Conservation (phyloP, 768 basidiomycete species). For the Dictyophora rubrovolvata region DNA sequence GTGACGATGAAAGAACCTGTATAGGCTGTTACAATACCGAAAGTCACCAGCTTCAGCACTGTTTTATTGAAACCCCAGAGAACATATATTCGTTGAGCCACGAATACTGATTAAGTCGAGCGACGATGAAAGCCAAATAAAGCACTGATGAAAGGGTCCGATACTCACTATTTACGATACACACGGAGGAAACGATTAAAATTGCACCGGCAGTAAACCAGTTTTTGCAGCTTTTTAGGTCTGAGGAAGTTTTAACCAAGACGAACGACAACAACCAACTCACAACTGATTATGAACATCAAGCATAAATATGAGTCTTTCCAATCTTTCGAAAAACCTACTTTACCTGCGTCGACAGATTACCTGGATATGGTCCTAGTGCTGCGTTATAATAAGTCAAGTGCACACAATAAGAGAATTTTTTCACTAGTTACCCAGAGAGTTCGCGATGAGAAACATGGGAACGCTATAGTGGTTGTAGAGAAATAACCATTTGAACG, state of each 20-base stretch:
- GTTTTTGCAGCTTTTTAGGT: background rate
- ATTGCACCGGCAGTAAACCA: background rate
- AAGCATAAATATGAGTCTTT: background rate
- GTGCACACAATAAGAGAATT: background rate
- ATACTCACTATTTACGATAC: background rate
- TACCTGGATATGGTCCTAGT: background rate
- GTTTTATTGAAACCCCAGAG: background rate
- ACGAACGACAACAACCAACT: too few species aligned
- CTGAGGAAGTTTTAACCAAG: too few species aligned
- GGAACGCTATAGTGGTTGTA: slow-evolving; percentile 30
- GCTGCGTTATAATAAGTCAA: background rate
- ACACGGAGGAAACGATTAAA: background rate
- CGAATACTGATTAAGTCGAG: background rate
- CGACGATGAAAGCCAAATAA: background rate
- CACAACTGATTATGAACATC: too few species aligned
- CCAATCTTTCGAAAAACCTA: background rate
- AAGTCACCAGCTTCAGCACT: background rate
- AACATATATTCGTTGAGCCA: background rate
- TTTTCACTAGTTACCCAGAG: slow-evolving; percentile 20
- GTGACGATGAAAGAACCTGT: background rate
- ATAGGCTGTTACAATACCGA: background rate
- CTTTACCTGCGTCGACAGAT: background rate
- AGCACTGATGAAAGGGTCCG: background rate
- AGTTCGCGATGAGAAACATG: slow-evolving; percentile 15
- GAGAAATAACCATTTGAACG: slow-evolving; percentile 31